Evolutionary conservation across 495 filamentous ascomycete genomes (phyloP), one percentile per base, ranked within the genome.

Genomic region (Tuber indicum): DNA sequence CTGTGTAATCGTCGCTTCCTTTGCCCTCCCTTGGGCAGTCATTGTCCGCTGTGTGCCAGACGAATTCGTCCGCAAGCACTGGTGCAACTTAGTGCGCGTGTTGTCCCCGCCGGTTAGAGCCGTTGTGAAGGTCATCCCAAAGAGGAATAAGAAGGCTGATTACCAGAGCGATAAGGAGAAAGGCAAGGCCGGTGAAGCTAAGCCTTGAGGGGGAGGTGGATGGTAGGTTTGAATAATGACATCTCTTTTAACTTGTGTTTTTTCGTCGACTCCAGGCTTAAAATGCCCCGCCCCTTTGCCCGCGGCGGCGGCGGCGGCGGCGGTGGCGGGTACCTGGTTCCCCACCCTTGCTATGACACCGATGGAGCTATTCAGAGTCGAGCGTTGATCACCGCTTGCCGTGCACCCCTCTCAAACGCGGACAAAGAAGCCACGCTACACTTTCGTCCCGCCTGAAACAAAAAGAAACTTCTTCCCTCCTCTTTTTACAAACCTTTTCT

Each of bases 11-110:
- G 88, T 93, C 72, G 91, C 92, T 36, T 77, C 91, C 42, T 85
- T 92, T 58, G 94, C 92, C 81, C 89, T 96, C 21, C 91, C 92
- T 5, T 89, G 92, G 80, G 93, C 92, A 8, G 87, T 93, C 49
- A 83, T 90, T 42, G 89, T 96, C 73, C 91, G 93, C 73, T 86
- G 90, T 17, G 88, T 91, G 45, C 91, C 91, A 0, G 91, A 92
- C 75, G 84, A 85, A 73, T 87, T 88, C 46, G 87, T 90, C 32
- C 87, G 84, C 1, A 49, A 83, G 45, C 83, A 87, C 10, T 87
- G 81, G 81, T 58, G 69, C n/a, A 70, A 45, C 6, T 39, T 45
- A 1, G 77, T 75, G 10, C 21, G 39, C 16, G 46, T 82, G 36
- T 76, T 77, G 23, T 66, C 77, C 2, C 81, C 81, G 10, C 21